These are phyloP conservation scores for Podaxis pistillaris DNA, from an alignment of 768 basidiomycete species.

Conservation along the genomic window DNA sequence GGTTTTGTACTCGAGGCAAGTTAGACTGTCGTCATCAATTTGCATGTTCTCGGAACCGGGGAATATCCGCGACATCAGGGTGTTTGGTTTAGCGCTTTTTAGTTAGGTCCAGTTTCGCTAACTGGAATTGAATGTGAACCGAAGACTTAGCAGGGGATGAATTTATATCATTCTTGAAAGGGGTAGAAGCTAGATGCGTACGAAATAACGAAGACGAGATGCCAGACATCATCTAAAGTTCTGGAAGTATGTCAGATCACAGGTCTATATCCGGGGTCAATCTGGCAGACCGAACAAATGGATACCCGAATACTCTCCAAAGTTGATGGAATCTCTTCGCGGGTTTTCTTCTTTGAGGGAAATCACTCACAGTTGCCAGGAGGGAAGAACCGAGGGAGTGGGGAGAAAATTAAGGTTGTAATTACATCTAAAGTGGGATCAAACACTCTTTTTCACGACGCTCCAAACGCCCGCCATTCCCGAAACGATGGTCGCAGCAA, in stretches of 20 bases:
- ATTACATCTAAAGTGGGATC: constrained; percentile 47
- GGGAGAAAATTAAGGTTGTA: constrained; percentile 49
- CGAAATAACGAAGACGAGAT: constrained; percentile 25
- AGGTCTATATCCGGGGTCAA: constrained; percentile 42
- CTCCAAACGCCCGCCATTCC: constrained; percentile 93
- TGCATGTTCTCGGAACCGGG: constrained; percentile 9
- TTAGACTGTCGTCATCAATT: constrained; percentile 9
- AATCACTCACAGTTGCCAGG: constrained; percentile 41
- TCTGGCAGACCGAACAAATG: constrained; percentile 39
- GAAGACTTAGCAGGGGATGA: not conserved
- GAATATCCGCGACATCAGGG: constrained; percentile 6
- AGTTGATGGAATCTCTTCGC: constrained; percentile 26
- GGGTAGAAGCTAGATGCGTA: constrained; percentile 13
- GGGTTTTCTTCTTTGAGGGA: constrained; percentile 35
- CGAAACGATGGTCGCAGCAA: constrained; percentile 87
- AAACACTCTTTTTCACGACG: constrained; percentile 88
- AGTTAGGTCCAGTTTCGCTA: constrained; percentile 5
- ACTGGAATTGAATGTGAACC: constrained; percentile 8
- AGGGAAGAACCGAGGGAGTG: constrained; percentile 41
- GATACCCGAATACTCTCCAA: constrained; percentile 28
- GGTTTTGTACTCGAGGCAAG: constrained; percentile 3
- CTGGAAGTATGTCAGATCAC: constrained; percentile 48
- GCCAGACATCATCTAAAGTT: constrained; percentile 38
- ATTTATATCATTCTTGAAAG: constrained; percentile 45
- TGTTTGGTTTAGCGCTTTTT: not conserved